Evolutionary conservation across 768 basidiomycete species (phyloP), one percentile per base, ranked within the genome.

Genomic region (Kondoa malvinella): DNA sequence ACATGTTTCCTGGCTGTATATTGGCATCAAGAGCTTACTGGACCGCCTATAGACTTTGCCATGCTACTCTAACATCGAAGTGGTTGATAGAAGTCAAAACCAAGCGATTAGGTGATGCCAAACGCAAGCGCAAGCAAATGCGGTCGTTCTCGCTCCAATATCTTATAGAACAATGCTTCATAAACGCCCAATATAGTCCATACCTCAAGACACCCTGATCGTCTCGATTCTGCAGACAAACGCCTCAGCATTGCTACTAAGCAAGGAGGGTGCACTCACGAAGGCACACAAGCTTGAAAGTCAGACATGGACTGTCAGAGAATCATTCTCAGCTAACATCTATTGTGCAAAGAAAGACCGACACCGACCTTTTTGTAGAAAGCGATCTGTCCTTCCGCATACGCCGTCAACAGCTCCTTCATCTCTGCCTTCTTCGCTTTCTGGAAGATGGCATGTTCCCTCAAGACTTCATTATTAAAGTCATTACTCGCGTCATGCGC

Each of bases 401-500:
- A 83, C 69, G 86, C 85, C 25, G 83, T 84, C 14, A 99, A 76
- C 82, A 96, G 86, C 74, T 92, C 90, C 78, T 94, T 95, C 94
- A 97, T 95, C 79, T 99, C 95, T 62, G 86, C 83, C 74, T 90
- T 86, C 77, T 97, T 97, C 15, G 87, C 84, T 69, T 84, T 81
- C 75, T 95, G 89, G 79, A 97, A 97, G 69, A 89, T 80, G 27
- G 84, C 80, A 78, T 97, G 91, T 76, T 99, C 95, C 61, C 86
- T 82, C 29, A 97, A 78, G 16, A 92, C 94, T 77, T 94, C 91
- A 69, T 92, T 90, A 72, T 89, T 94, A 78, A 99, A 99, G 2
- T 91, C 90, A 73, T 92, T 90, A 0, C 89, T 91, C 0, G 94
- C 95, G 74, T 96, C 92, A 70, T 94, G 90, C 0, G 92, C 89